phyloP scores from a whole-genome alignment of 768 basidiomycete genomes.

The Lentinus tigrinus region DNA sequence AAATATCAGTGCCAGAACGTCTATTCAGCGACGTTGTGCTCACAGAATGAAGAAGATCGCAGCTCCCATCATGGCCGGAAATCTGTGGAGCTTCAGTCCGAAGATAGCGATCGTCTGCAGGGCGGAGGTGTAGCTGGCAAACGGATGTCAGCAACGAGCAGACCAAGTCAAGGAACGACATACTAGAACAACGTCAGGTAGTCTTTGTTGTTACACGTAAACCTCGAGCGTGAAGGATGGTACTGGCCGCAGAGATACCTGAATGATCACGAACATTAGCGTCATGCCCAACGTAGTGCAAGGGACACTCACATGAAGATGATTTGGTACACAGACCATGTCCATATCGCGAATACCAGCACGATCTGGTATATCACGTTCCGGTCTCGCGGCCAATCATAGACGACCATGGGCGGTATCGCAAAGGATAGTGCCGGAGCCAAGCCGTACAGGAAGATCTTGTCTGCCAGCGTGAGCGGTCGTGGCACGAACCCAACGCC shows the following conservation, averaged over 20 bases:
- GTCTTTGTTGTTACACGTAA: conserved; percentile 44
- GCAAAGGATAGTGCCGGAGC: conserved; percentile 62
- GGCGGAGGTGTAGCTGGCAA: conserved; percentile 35
- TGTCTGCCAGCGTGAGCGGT: conserved; percentile 48
- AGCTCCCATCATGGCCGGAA: conserved; percentile 64
- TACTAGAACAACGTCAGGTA: conserved; percentile 39
- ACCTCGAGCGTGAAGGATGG: conserved; percentile 23
- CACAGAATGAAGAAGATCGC: conserved; percentile 53
- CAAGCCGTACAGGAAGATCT: conserved; percentile 60
- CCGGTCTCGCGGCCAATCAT: conserved; percentile 69
- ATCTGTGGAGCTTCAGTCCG: conserved; percentile 62
- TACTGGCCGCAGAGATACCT: conserved; percentile 47
- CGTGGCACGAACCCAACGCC: conserved; percentile 50
- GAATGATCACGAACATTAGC: no score
- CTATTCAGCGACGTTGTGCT: conserved; percentile 24
- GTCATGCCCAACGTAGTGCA: no score
- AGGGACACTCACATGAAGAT: conserved; percentile 46
- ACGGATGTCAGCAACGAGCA: conserved; percentile 25
- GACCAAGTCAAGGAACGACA: background rate
- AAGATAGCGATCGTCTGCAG: conserved; percentile 69
- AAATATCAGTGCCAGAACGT: background rate
- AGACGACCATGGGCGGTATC: conserved; percentile 61
- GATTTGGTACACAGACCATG: conserved; percentile 62
- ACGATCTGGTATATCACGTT: conserved; percentile 60
- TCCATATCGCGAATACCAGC: conserved; percentile 59